Percentiles rank a stretch among this genome's conserved stretches.
Evolutionary conservation across 352 stramenopile species (phyloP).

Genomic region (Phytophthora niederhauseri): DNA sequence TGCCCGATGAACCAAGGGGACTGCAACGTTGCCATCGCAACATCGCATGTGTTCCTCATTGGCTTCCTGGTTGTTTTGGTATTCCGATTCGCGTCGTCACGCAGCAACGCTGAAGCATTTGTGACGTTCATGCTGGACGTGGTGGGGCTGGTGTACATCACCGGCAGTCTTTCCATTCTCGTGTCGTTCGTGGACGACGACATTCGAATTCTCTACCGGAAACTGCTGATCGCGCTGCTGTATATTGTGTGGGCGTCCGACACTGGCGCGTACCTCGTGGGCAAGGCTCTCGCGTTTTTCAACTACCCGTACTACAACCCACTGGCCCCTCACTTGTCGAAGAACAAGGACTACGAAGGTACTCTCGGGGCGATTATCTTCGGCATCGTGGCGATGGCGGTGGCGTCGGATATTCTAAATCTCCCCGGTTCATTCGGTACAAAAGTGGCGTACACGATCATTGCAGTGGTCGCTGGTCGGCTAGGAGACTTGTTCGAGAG

Average conservation of each 20-base stretch:
- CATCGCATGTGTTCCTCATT: constrained; percentile 38
- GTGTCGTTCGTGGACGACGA: constrained; percentile 63
- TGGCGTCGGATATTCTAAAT: constrained; percentile 59
- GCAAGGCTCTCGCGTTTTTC: constrained; percentile 85
- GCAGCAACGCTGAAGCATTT: constrained; percentile 32
- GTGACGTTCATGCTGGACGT: constrained; percentile 54
- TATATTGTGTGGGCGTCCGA: constrained; percentile 83
- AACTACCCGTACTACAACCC: constrained; percentile 82
- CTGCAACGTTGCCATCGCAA: constrained; percentile 39
- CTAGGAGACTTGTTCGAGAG: constrained; percentile 95
- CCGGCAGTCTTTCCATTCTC: constrained; percentile 49
- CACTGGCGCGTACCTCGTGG: constrained; percentile 93
- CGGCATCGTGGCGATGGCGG: constrained; percentile 87
- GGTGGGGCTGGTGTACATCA: constrained; percentile 62
- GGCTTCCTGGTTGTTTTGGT: constrained; percentile 44
- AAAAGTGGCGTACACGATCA: constrained; percentile 76
- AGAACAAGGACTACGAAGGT: constrained; percentile 97
- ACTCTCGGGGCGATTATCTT: constrained; percentile 83
- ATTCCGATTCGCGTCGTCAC: constrained; percentile 44
- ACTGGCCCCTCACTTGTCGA: constrained; percentile 89
- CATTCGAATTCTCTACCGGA: constrained; percentile 53
- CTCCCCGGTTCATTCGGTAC: constrained; percentile 76
- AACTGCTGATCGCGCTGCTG: constrained; percentile 63
- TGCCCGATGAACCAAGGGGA: constrained; percentile 54
- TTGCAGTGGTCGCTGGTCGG: constrained; percentile 93